Percentiles rank a stretch among this genome's conserved stretches.
phyloP scores from a whole-genome alignment of 2,329 filamentous ascomycete species.

The Laburnicola sp. region DNA sequence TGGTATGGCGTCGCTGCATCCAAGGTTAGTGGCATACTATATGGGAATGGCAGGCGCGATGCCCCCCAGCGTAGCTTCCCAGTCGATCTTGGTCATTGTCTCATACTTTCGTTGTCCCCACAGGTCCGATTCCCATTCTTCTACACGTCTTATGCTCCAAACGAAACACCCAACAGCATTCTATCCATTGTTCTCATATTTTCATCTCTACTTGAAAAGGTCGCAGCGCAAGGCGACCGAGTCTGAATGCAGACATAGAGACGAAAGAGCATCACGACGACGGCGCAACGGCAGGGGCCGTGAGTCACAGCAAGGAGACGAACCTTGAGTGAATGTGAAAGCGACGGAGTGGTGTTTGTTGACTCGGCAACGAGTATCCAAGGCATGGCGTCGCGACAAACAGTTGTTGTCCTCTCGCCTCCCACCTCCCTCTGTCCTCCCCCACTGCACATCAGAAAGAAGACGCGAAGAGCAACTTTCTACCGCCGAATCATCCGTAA shows the following conservation, averaged over 20 bases:
- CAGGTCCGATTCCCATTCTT: neutral
- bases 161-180: neutral
- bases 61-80: neutral
- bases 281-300: too few relatives aligned
- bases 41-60: neutral
- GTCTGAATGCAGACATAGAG: too few relatives aligned
- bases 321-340: neutral
- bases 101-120: neutral
- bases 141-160: too few relatives aligned
- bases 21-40: neutral
- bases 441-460: constrained; percentile 38
- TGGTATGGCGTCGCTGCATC: too few relatives aligned
- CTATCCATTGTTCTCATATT: too few relatives aligned
- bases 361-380: constrained; percentile 3
- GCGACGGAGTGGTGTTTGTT: neutral
- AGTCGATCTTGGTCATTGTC: neutral
- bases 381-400: constrained; percentile 6
- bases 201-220: too few relatives aligned
- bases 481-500: constrained; percentile 30
- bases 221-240: too few relatives aligned
- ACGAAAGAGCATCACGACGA: too few relatives aligned
- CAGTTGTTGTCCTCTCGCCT: constrained; percentile 15
- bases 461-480: constrained; percentile 31
- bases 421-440: constrained; percentile 25
- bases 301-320: neutral